These are phyloP conservation scores for Sanghuangporus sanghuang DNA, from an alignment of 1,284 basidiomycete species.

Conservation along the genomic window DNA sequence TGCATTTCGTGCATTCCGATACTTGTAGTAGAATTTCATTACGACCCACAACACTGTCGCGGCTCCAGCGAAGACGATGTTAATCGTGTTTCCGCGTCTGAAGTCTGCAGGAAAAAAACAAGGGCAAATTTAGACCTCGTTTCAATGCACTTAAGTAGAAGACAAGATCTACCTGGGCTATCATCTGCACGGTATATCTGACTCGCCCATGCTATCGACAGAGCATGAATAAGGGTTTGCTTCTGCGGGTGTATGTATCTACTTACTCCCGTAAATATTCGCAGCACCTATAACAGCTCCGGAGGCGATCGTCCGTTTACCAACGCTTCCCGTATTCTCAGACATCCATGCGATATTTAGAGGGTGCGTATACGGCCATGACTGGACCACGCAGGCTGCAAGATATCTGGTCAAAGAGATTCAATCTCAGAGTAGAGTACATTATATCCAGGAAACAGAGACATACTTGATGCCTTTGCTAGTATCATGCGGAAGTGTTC, in stretches of 20 bases:
- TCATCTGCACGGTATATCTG: conserved; percentile 35
- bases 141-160: background rate
- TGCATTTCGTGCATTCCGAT: conserved; percentile 26
- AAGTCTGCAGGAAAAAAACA: conserved; percentile 26
- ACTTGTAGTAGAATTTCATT: conserved; percentile 29
- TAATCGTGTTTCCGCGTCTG: conserved; percentile 33
- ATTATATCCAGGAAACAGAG: background rate
- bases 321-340: conserved; percentile 35
- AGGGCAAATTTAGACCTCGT: background rate
- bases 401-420: conserved; percentile 24
- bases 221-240: background rate
- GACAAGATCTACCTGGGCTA: conserved; percentile 26
- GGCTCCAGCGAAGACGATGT: conserved; percentile 31
- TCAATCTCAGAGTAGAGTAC: background rate
- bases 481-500: conserved; percentile 27
- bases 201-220: conserved; percentile 11
- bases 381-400: conserved; percentile 31
- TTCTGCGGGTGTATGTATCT: background rate
- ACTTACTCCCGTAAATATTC: conserved; percentile 27
- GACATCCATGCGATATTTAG: conserved; percentile 38
- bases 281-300: conserved; percentile 32
- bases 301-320: conserved; percentile 32
- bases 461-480: conserved; percentile 24
- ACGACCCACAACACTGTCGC: conserved; percentile 31
- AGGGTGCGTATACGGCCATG: conserved; percentile 36